Evolutionary conservation across 2,329 filamentous ascomycete species (phyloP), one percentile per base, ranked within the genome.

Genomic region (Coccinonectria pachysandricola): DNA sequence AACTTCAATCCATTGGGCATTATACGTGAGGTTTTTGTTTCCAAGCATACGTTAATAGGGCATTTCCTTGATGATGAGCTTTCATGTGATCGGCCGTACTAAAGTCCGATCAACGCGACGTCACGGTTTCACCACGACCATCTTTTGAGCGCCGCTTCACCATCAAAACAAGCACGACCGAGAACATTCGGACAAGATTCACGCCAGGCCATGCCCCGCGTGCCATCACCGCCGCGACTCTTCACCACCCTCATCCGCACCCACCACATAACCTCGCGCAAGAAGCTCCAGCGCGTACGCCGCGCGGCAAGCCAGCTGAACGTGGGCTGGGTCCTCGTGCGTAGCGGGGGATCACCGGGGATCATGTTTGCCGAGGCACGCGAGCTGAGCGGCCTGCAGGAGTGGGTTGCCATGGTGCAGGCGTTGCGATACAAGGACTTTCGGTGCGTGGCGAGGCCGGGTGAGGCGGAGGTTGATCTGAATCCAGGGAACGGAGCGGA

Each of bases 231-330:
- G 2, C 18, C 34, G 2, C 21, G 30, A 4, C 24, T 46, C 9
- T 46, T 46, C 24, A 43, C 38, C n/a, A 38, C 35, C 15, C 59
- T 87, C 23, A 82, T 87, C 34, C 71, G 79, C 27, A 87, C 81
- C 0, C 81, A 87, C 42, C 81, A 87, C 51, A 85, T 87, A 46
- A 86, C 79, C 4, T 85, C 78, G 0, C 75, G 79, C 37, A 85
- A 84, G 49, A 87, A 87, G 47, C 54, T 68, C 1, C 54, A 59
- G 6, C 56, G 54, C 30, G 63, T 87, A 12, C 71, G 64, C 26
- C 78, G 79, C 50, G 67, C 71, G 4, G 74, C 77, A 6, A 62
- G 69, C 16, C 60, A 68, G 23, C 60, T 70, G 38, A 57, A 73
- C 30, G 68, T 76, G 26, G 77, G 70, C 37, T 43, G 35, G 30